phyloP scores from a whole-genome alignment of 495 filamentous ascomycete species.

The Penicillium atrosanguineum region DNA sequence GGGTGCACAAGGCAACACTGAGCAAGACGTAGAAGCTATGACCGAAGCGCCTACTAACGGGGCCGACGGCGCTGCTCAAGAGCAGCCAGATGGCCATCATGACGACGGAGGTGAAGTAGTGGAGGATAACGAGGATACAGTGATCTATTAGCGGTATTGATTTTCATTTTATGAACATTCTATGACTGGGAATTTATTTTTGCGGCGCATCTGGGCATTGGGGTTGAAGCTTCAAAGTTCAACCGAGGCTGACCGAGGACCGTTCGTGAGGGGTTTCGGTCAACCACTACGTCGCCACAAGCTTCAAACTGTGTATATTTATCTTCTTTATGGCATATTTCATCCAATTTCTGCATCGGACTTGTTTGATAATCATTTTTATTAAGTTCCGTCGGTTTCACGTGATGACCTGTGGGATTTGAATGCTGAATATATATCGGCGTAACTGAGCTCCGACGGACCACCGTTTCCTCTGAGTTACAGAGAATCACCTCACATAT shows the following conservation, averaged over 20 bases:
- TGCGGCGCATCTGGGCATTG: neutral
- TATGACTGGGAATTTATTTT: neutral
- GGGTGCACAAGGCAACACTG: slow-evolving; percentile 25
- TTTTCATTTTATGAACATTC: neutral
- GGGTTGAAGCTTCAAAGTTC: slow-evolving; percentile 1
- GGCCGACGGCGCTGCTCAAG: slow-evolving; percentile 15
- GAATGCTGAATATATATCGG: slow-evolving; percentile 5
- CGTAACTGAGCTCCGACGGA: neutral
- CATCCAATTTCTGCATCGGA: neutral
- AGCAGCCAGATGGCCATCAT: slow-evolving; percentile 29
- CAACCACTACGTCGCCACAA: neutral
- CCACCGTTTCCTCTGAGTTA: neutral
- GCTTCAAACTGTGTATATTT: neutral
- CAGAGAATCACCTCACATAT: neutral
- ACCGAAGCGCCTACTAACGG: slow-evolving; percentile 18
- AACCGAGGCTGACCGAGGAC: slow-evolving; percentile 10
- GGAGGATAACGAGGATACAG: slow-evolving; percentile 79
- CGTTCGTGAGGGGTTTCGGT: slow-evolving; percentile 3
- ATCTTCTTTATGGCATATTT: neutral
- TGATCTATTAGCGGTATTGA: slow-evolving; percentile 67
- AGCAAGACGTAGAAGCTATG: slow-evolving; percentile 19
- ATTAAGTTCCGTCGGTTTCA: neutral
- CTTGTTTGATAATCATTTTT: neutral
- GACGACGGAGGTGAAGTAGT: slow-evolving; percentile 68
- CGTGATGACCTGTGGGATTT: slow-evolving; percentile 1